Conservation (phyloP, 192 early-diverging fungal species). For the Gryganskiella cystojenkinii region DNA sequence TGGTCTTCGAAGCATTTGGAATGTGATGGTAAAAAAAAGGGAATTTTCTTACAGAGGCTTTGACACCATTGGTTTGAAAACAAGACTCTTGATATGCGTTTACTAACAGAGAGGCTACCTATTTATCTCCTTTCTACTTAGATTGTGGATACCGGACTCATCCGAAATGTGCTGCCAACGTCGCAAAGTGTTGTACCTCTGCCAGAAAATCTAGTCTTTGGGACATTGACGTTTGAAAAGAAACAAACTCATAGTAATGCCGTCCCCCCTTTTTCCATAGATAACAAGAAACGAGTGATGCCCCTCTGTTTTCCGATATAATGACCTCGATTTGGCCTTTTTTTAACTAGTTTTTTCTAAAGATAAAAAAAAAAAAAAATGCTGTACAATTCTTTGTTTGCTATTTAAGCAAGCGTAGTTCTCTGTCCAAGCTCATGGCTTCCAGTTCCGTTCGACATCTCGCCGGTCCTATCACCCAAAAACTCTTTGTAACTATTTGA, state of each 20-base stretch:
- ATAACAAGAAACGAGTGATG: too few species aligned
- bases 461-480: slow-evolving; percentile 67
- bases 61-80: not conserved
- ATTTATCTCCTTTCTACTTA: slow-evolving; percentile 5
- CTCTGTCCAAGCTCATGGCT: slow-evolving; percentile 56
- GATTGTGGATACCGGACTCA: slow-evolving; percentile 46
- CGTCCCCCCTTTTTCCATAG: too few species aligned
- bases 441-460: slow-evolving; percentile 62
- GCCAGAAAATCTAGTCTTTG: slow-evolving; percentile 43
- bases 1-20: slow-evolving; percentile 47
- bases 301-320: too few species aligned
- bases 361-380: not conserved
- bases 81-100: not conserved
- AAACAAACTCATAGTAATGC: too few species aligned
- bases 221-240: slow-evolving; percentile 27
- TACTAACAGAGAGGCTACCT: not conserved
- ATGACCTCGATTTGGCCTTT: not conserved
- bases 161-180: slow-evolving; percentile 35
- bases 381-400: too few species aligned
- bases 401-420: slow-evolving; percentile 54
- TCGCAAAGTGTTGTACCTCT: slow-evolving; percentile 37
- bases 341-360: not conserved
- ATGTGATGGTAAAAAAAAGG: slow-evolving; percentile 29
- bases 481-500: slow-evolving; percentile 63
- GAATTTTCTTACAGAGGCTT: not conserved